Evolutionary conservation across 192 early-diverging fungal species (phyloP).

Genomic region (Gigaspora rosea): DNA sequence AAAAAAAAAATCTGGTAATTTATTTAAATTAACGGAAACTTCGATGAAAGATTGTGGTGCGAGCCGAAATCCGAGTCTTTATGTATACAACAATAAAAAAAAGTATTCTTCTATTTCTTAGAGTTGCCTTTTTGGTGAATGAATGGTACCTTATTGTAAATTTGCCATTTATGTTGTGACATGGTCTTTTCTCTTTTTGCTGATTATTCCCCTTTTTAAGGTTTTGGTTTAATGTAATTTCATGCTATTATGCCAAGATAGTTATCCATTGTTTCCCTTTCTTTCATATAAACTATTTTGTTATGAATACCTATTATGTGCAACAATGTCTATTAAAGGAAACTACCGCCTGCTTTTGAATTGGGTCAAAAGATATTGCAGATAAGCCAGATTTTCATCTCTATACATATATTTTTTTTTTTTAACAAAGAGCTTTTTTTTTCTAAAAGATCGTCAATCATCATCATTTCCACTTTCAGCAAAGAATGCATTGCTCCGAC

Average conservation of each 20-base stretch:
- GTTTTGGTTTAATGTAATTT: neutral
- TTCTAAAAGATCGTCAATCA: too few species aligned
- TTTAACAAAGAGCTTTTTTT: too few species aligned
- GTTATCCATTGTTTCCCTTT: neutral
- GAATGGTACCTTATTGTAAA: neutral
- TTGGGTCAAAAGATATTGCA: too few species aligned
- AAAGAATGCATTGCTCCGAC: too few species aligned
- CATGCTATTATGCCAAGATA: neutral
- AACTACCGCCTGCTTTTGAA: neutral
- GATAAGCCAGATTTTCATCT: too few species aligned
- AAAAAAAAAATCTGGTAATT: too few species aligned
- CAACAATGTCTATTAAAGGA: neutral
- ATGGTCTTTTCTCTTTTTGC: neutral
- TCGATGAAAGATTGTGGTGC: neutral
- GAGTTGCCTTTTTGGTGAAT: neutral
- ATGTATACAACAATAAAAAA: neutral
- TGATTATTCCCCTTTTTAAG: neutral
- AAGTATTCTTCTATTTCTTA: neutral
- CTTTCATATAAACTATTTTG: neutral
- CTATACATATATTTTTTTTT: too few species aligned
- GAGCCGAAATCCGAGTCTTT: neutral
- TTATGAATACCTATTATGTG: neutral
- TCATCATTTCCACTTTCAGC: too few species aligned
- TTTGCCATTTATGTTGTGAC: neutral
- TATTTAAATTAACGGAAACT: neutral